phyloP scores from a whole-genome alignment of 2,329 filamentous ascomycete genomes.

The Fusarium pseudoanthophilum region DNA sequence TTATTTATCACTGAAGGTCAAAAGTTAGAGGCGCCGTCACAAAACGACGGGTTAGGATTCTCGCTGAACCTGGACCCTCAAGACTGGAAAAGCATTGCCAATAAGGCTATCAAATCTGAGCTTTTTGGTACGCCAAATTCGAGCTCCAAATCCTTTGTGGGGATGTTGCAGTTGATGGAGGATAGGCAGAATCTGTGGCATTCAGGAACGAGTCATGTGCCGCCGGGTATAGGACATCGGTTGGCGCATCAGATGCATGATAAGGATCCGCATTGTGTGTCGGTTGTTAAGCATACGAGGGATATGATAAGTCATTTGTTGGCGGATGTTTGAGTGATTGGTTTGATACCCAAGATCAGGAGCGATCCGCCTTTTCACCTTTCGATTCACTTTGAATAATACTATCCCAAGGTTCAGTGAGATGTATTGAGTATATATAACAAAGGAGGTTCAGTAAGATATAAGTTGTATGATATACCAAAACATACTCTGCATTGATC shows the following conservation, averaged over 20 bases:
- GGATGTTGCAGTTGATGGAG: constrained; percentile 40
- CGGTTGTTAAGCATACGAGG: constrained; percentile 40
- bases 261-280: constrained; percentile 41
- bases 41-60: background rate
- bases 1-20: constrained; percentile 27
- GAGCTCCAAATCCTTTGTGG: background rate
- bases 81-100: constrained; percentile 35
- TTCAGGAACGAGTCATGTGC: constrained; percentile 25
- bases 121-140: constrained; percentile 26
- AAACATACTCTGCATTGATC: too few relatives aligned
- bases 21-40: background rate
- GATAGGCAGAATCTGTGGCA: constrained; percentile 41
- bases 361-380: background rate
- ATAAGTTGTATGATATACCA: too few relatives aligned
- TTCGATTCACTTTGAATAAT: too few relatives aligned
- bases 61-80: constrained; percentile 26
- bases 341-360: constrained; percentile 6
- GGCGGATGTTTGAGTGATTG: constrained; percentile 9
- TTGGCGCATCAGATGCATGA: constrained; percentile 21
- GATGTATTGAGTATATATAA: too few relatives aligned
- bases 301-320: constrained; percentile 26
- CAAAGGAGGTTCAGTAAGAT: too few relatives aligned
- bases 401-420: too few relatives aligned
- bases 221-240: constrained; percentile 2
- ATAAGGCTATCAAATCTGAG: constrained; percentile 36